phyloP scores from a whole-genome alignment of 306 rosid species.

The Medicago arabica region DNA sequence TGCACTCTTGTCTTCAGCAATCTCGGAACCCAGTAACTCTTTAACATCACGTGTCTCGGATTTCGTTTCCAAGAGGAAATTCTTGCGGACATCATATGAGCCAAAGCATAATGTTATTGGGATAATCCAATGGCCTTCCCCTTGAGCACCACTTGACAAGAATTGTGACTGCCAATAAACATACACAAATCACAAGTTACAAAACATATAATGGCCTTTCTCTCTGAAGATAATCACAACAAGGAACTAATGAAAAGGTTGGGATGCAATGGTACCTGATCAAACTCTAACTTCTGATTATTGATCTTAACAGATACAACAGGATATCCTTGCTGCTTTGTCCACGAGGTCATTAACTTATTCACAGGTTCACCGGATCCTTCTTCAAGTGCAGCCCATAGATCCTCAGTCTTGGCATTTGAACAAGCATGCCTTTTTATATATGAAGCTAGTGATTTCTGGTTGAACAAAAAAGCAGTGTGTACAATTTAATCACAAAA shows the following conservation, averaged over 20 bases:
- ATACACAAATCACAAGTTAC: constrained; percentile 32
- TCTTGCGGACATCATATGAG: constrained; percentile 69
- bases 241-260: constrained; percentile 32
- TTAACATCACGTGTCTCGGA: constrained; percentile 62
- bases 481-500: constrained; percentile 26
- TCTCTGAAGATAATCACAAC: constrained; percentile 20
- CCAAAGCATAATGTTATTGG: constrained; percentile 80
- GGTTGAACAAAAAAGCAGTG: constrained; percentile 46
- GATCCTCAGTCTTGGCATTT: constrained; percentile 91
- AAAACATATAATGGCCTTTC: constrained; percentile 28
- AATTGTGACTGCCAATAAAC: constrained; percentile 73
- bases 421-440: constrained; percentile 76
- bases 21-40: constrained; percentile 48
- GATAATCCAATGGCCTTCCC: constrained; percentile 87
- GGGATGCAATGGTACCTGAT: constrained; percentile 66
- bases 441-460: constrained; percentile 93
- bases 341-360: constrained; percentile 90
- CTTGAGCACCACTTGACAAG: constrained; percentile 78
- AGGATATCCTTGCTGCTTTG: constrained; percentile 93
- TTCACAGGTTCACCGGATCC: constrained; percentile 93
- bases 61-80: constrained; percentile 69
- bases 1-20: constrained; percentile 38
- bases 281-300: constrained; percentile 74
- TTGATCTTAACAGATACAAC: constrained; percentile 74
- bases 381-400: constrained; percentile 95